These are phyloP conservation scores for Phialophora chinensis DNA, from an alignment of 2,329 filamentous ascomycete genomes.

Conservation along the genomic window DNA sequence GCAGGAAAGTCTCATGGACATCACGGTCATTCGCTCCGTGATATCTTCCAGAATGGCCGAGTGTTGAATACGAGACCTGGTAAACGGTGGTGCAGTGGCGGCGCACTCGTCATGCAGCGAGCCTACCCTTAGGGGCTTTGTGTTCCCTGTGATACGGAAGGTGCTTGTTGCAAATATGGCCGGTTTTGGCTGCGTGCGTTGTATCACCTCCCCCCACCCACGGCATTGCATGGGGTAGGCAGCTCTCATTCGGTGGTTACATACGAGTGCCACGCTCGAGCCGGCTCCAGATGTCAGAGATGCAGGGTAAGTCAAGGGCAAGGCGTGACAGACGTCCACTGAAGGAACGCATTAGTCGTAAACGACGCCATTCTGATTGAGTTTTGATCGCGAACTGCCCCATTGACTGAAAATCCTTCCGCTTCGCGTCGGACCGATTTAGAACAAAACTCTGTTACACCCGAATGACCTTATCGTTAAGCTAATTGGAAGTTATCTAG, in stretches of 20 bases:
- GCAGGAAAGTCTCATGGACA: not conserved
- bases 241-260: not conserved
- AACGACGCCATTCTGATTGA: constrained; percentile 15
- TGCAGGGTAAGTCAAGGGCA: not conserved
- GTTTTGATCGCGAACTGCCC: constrained; percentile 1
- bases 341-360: not conserved
- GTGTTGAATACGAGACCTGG: constrained; percentile 1
- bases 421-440: constrained; percentile 4
- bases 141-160: constrained; percentile 3
- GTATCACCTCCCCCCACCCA: constrained; percentile 1
- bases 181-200: constrained; percentile 4
- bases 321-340: not conserved
- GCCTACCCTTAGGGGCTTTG: not conserved
- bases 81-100: not conserved
- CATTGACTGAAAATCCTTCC: not conserved
- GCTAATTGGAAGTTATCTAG: not conserved
- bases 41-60: not conserved
- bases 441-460: constrained; percentile 14
- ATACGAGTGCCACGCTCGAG: not conserved
- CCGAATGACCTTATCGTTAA: not conserved
- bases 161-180: constrained; percentile 2
- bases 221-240: not conserved
- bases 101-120: not conserved
- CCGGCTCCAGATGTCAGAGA: not conserved
- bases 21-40: constrained; percentile 1